phyloP scores from a whole-genome alignment of 345 rosid species.

The Brassica nigra region DNA sequence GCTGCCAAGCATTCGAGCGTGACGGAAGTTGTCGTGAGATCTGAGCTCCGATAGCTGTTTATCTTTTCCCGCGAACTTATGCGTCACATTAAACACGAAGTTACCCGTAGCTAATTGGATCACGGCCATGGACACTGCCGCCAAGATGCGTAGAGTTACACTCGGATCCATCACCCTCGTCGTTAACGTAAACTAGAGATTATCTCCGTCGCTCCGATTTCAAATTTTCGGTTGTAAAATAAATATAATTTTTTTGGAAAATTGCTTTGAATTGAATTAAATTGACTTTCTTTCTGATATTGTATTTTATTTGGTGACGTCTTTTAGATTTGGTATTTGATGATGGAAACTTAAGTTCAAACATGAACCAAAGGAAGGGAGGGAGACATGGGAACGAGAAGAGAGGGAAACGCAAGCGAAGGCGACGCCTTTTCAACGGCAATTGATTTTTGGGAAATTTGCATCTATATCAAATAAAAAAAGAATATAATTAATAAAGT shows the following conservation, averaged over 20 bases:
- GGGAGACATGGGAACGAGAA: conserved; percentile 37
- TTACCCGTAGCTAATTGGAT: conserved; percentile 44
- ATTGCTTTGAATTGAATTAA: background rate
- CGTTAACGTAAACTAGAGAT: background rate
- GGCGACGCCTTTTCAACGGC: conserved; percentile 38
- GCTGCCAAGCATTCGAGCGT: conserved; percentile 61
- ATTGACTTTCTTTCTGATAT: background rate
- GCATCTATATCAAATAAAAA: background rate
- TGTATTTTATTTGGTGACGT: background rate
- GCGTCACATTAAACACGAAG: conserved; percentile 59
- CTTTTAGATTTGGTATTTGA: background rate
- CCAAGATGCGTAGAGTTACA: conserved; percentile 21
- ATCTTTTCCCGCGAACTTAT: conserved; percentile 59
- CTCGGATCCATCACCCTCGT: conserved; percentile 42
- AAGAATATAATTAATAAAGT: no score
- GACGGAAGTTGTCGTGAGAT: conserved; percentile 76
- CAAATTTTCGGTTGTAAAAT: background rate
- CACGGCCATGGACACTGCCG: conserved; percentile 34
- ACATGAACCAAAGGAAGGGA: conserved; percentile 24
- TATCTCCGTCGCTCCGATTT: background rate
- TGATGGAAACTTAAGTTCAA: background rate
- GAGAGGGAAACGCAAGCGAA: conserved; percentile 33
- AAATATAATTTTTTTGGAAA: background rate
- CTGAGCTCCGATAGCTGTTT: conserved; percentile 53
- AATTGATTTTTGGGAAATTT: background rate